Conservation (phyloP, 139 green algal species). For the Chlamydomonas sphaeroides region DNA sequence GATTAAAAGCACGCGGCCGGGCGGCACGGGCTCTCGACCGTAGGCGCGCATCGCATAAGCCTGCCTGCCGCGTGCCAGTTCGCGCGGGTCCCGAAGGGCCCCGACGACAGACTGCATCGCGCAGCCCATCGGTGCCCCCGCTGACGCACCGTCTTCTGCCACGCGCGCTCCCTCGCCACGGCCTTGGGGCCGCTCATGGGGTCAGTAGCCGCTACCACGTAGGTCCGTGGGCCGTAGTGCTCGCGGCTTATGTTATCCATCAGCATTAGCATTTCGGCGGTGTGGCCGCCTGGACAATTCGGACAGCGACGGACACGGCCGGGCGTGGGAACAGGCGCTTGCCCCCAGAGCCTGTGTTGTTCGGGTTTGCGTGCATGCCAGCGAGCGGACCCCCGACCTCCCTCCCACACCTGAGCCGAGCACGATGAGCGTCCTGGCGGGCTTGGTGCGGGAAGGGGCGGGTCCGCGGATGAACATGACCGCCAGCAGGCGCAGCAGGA, state of each 20-base stretch:
- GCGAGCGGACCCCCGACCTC: too few species aligned
- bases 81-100: too few species aligned
- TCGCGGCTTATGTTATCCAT: conserved; percentile 64
- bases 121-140: too few species aligned
- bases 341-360: too few species aligned
- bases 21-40: too few species aligned
- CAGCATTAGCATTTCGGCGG: conserved; percentile 90
- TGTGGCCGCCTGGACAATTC: conserved; percentile 92
- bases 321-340: not conserved
- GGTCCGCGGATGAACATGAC: not conserved
- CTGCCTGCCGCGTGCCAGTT: too few species aligned
- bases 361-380: too few species aligned
- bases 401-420: conserved; percentile 85
- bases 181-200: not conserved
- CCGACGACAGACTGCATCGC: too few species aligned
- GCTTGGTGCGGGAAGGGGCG: not conserved
- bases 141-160: conserved; percentile 3
- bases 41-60: too few species aligned
- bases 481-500: not conserved
- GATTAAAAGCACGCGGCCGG: too few species aligned
- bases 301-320: too few species aligned
- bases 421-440: conserved; percentile 77
- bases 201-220: not conserved
- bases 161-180: not conserved
- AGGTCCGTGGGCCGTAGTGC: conserved; percentile 52